Conservation (phyloP, 2,329 filamentous ascomycete species). For the Decorospora gaudefroyi region DNA sequence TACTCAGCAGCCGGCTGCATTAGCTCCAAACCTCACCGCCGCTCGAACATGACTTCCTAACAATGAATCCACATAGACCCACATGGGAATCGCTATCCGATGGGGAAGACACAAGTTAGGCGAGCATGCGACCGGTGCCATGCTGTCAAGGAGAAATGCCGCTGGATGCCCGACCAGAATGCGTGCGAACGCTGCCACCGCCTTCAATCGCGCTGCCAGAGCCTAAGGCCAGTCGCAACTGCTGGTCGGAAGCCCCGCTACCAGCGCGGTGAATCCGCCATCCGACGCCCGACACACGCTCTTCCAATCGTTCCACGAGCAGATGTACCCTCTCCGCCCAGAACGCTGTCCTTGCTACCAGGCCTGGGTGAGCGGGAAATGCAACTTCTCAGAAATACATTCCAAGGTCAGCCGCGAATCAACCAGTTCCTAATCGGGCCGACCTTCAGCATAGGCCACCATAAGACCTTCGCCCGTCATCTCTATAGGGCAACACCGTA, state of each 20-base stretch:
- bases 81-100: constrained; percentile 7
- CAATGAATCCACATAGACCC: constrained; percentile 6
- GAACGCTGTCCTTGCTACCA: not conserved
- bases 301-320: not conserved
- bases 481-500: constrained; percentile 5
- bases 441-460: constrained; percentile 9
- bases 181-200: constrained; percentile 15
- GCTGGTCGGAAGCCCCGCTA: constrained; percentile 14
- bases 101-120: constrained; percentile 6
- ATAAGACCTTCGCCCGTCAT: constrained; percentile 10
- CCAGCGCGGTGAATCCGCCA: constrained; percentile 2
- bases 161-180: constrained; percentile 6
- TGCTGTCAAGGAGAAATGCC: constrained; percentile 13
- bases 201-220: constrained; percentile 9
- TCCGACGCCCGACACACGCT: not conserved
- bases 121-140: constrained; percentile 16
- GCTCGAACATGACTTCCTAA: too few species aligned
- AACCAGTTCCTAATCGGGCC: constrained; percentile 9
- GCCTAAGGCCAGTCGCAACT: constrained; percentile 7
- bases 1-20: too few species aligned
- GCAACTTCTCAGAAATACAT: constrained; percentile 5
- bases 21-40: too few species aligned
- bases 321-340: constrained; percentile 1
- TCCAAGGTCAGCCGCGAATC: constrained; percentile 8
- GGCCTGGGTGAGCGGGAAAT: constrained; percentile 9